Conservation (phyloP, 106 monocot species). For the Vanilla planifolia region DNA sequence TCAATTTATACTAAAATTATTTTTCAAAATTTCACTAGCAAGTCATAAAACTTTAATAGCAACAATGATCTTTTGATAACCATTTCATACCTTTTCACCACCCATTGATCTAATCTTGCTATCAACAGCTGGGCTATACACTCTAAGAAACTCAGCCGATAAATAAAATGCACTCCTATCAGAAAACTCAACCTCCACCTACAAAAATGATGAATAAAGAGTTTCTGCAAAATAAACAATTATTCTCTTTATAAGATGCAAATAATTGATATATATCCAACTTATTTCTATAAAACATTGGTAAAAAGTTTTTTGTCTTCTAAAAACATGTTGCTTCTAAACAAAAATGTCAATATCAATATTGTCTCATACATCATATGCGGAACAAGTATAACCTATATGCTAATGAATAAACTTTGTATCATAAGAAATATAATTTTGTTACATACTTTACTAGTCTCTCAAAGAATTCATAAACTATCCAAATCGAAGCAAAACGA, state of each 20-base stretch:
- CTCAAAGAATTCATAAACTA: too few species aligned
- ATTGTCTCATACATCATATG: not conserved
- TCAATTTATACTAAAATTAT: too few species aligned
- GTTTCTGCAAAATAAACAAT: not conserved
- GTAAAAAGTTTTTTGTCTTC: not conserved
- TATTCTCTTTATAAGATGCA: not conserved
- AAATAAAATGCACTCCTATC: constrained; percentile 62
- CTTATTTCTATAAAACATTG: not conserved
- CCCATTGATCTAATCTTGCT: constrained; percentile 79
- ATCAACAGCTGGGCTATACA: constrained; percentile 86
- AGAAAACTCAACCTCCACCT: constrained; percentile 83
- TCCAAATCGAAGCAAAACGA: too few species aligned
- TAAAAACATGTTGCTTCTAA: not conserved
- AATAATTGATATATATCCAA: not conserved
- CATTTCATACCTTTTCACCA: constrained; percentile 74
- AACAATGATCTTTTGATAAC: not conserved
- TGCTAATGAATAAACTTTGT: not conserved
- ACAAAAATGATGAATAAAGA: not conserved
- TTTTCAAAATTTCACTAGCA: too few species aligned
- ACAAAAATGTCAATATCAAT: not conserved
- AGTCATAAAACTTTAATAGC: not conserved
- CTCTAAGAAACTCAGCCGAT: constrained; percentile 80
- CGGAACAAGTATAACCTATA: not conserved
- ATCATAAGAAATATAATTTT: not conserved
- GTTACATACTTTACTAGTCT: not conserved